Evolutionary conservation across 1,284 basidiomycete genomes (phyloP).

Genomic region (Ceratobasidium sp.): DNA sequence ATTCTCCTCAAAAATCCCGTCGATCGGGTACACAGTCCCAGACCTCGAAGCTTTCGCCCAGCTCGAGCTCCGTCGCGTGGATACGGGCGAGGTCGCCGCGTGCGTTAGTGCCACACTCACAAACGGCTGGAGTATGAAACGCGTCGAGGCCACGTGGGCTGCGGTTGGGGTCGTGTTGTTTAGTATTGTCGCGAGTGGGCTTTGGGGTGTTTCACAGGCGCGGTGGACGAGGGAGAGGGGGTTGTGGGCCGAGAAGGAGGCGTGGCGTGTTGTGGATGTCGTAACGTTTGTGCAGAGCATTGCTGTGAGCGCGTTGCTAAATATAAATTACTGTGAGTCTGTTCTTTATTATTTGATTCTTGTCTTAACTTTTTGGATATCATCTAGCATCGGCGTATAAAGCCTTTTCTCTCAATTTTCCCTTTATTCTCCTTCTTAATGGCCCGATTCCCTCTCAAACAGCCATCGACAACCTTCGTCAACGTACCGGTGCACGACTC

Average conservation of each 20-base stretch:
- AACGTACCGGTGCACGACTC: constrained; percentile 82
- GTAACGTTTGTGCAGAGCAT: constrained; percentile 87
- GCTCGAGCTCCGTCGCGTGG: constrained; percentile 78
- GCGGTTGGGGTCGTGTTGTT: constrained; percentile 53
- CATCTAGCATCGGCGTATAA: constrained; percentile 30
- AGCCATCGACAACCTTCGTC: constrained; percentile 85
- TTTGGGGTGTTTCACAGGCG: constrained; percentile 30
- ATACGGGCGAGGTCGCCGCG: constrained; percentile 79
- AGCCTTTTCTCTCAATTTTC: constrained; percentile 76
- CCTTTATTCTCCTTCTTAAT: constrained; percentile 85
- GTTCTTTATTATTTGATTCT: background rate
- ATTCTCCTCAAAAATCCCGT: constrained; percentile 70
- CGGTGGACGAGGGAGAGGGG: constrained; percentile 15
- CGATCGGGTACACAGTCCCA: constrained; percentile 88
- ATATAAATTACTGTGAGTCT: constrained; percentile 75
- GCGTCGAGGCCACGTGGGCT: constrained; percentile 64
- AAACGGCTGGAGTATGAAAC: constrained; percentile 88
- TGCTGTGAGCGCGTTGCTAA: constrained; percentile 80
- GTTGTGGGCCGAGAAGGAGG: constrained; percentile 37
- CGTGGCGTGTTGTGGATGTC: constrained; percentile 78
- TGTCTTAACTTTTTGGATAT: background rate
- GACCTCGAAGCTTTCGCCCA: constrained; percentile 93
- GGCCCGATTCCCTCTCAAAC: constrained; percentile 70
- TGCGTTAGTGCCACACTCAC: constrained; percentile 93
- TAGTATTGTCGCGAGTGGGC: constrained; percentile 61